Evolutionary conservation across 768 basidiomycete genomes (phyloP).

Genomic region (Dioszegia hungarica): DNA sequence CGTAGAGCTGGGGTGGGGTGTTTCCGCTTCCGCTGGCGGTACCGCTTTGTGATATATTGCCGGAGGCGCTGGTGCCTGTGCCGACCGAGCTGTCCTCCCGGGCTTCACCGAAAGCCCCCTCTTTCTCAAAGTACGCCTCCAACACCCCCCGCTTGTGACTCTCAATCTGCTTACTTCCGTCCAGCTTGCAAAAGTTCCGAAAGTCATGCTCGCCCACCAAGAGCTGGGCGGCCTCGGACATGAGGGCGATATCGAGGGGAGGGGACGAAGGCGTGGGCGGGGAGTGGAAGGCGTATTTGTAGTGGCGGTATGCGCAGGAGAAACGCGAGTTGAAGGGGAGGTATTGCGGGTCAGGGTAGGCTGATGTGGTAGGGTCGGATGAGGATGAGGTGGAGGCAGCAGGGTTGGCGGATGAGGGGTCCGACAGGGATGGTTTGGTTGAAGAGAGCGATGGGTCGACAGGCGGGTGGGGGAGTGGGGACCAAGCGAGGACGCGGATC

Average conservation of each 20-base stretch:
- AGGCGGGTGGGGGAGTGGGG: constrained; percentile 59
- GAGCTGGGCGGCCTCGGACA: constrained; percentile 67
- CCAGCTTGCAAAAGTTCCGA: constrained; percentile 89
- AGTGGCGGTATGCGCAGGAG: constrained; percentile 79
- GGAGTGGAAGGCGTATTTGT: constrained; percentile 93
- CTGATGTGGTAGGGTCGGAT: too few species aligned
- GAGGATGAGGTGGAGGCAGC: too few species aligned
- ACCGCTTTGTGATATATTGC: too few species aligned
- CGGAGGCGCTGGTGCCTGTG: too few species aligned
- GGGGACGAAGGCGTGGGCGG: constrained; percentile 42
- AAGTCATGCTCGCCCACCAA: constrained; percentile 91
- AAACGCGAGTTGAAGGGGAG: constrained; percentile 75
- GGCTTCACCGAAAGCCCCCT: constrained; percentile 15
- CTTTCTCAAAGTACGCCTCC: constrained; percentile 53
- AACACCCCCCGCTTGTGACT: constrained; percentile 67
- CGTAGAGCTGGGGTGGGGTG: constrained; percentile 52
- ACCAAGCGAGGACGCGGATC: constrained; percentile 89
- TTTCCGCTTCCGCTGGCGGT: too few species aligned
- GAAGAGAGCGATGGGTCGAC: not conserved
- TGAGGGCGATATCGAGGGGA: constrained; percentile 63
- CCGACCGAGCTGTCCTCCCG: too few species aligned
- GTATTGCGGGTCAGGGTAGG: not conserved
- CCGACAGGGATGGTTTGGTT: not conserved
- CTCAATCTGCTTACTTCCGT: constrained; percentile 83
- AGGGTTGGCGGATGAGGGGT: not conserved